These are phyloP conservation scores for Trametes sp. DNA, from an alignment of 1,284 basidiomycete species.

Conservation along the genomic window DNA sequence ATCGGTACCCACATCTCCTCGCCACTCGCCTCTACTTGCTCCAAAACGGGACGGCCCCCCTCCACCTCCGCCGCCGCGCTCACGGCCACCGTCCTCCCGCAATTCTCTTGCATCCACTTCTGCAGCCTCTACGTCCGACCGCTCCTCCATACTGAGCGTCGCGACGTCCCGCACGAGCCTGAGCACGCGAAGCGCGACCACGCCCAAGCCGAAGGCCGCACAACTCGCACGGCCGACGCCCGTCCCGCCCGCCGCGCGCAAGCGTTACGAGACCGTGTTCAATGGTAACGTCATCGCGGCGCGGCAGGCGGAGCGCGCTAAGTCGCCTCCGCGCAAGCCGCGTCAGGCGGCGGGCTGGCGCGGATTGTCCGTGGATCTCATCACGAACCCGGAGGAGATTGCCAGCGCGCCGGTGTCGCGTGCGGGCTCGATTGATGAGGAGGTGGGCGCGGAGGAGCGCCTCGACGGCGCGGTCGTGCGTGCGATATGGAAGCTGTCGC, in stretches of 20 bases:
- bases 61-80: constrained; percentile 31
- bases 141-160: constrained; percentile 68
- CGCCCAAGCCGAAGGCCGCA: constrained; percentile 34
- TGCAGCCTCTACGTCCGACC: constrained; percentile 58
- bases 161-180: constrained; percentile 55
- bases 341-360: constrained; percentile 77
- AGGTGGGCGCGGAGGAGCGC: constrained; percentile 52
- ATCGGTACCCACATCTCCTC: constrained; percentile 32
- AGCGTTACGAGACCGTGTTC: constrained; percentile 74
- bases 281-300: constrained; percentile 60
- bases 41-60: constrained; percentile 36
- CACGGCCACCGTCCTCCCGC: constrained; percentile 35
- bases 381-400: constrained; percentile 54
- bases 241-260: constrained; percentile 65
- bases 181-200: constrained; percentile 40
- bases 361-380: constrained; percentile 76
- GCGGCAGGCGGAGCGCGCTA: constrained; percentile 43
- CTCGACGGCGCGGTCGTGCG: constrained; percentile 64
- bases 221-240: constrained; percentile 62
- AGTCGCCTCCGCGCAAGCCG: constrained; percentile 47
- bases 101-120: constrained; percentile 36
- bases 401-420: constrained; percentile 30
- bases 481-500: constrained; percentile 69
- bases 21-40: constrained; percentile 30
- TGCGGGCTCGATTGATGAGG: constrained; percentile 45